Evolutionary conservation across 306 rosid genomes (phyloP).

Genomic region (Benincasa hispida): DNA sequence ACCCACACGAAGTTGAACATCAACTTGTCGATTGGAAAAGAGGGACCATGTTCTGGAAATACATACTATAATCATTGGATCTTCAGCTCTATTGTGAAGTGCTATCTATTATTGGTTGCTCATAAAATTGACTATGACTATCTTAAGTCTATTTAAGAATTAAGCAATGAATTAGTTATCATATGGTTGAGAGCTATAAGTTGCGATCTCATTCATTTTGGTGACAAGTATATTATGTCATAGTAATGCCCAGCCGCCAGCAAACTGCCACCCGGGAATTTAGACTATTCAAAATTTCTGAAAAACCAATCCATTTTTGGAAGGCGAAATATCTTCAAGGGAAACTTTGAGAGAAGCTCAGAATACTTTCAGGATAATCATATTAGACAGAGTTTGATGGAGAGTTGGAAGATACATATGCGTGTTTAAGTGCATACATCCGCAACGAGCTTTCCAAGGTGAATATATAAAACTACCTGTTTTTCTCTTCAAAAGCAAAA

Average conservation of each 20-base stretch:
- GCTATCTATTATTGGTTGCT: slow-evolving; percentile 6
- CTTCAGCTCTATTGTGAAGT: slow-evolving; percentile 85
- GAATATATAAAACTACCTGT: not conserved
- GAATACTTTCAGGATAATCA: slow-evolving; percentile 57
- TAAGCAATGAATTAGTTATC: slow-evolving; percentile 20
- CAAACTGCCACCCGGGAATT: slow-evolving; percentile 75
- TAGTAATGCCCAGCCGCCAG: slow-evolving; percentile 90
- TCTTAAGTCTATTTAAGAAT: slow-evolving; percentile 15
- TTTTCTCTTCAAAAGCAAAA: slow-evolving; percentile 1
- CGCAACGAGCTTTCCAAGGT: slow-evolving; percentile 89
- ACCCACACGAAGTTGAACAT: too few relatives aligned
- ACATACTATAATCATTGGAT: slow-evolving; percentile 54
- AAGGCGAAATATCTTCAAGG: slow-evolving; percentile 62
- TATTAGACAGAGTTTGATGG: slow-evolving; percentile 56
- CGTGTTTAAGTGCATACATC: slow-evolving; percentile 80
- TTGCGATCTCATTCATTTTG: slow-evolving; percentile 78
- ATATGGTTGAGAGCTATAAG: slow-evolving; percentile 62
- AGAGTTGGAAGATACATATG: slow-evolving; percentile 69
- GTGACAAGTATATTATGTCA: slow-evolving; percentile 82
- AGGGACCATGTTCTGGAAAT: too few relatives aligned
- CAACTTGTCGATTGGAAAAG: too few relatives aligned
- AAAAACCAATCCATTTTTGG: slow-evolving; percentile 53
- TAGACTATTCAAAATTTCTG: slow-evolving; percentile 42
- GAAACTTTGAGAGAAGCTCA: slow-evolving; percentile 84
- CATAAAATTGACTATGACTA: not conserved